A percentile compares a stretch with the other conserved stretches of the same genome.
Conservation (phyloP, 805 yeast species). For the Candida methanosorbosa region DNA sequence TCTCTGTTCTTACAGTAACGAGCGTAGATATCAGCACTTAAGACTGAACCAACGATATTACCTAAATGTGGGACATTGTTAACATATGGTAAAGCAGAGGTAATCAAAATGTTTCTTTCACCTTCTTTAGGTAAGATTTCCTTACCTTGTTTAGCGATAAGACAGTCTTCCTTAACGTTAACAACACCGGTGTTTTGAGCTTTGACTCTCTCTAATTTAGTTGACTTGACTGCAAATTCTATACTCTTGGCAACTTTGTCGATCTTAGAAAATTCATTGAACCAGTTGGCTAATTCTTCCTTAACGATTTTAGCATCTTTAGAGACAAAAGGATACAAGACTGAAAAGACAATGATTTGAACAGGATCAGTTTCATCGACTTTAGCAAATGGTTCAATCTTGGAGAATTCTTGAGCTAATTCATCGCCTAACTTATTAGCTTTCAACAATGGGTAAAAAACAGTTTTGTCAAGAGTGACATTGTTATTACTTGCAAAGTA, state of each 20-base stretch:
- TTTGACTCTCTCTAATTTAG: constrained; percentile 32
- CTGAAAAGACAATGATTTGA: constrained; percentile 51
- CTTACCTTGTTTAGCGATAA: constrained; percentile 19
- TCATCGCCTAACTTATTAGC: constrained; percentile 20
- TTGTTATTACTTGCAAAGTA: no score
- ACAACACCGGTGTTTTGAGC: constrained; percentile 33
- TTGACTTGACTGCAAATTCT: constrained; percentile 34
- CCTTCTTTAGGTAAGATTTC: constrained; percentile 54
- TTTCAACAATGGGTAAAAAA: constrained; percentile 32
- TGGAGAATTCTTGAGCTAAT: constrained; percentile 2
- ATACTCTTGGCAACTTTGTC: constrained; percentile 37
- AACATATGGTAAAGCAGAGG: constrained; percentile 96
- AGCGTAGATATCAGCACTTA: constrained; percentile 89
- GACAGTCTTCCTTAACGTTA: constrained; percentile 11
- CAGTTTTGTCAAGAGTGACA: constrained; percentile 29
- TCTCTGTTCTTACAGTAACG: constrained; percentile 86
- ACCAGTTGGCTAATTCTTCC: constrained; percentile 26
- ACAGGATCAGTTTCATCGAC: constrained; percentile 33
- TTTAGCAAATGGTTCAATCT: constrained; percentile 6
- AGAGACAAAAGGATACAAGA: constrained; percentile 37
- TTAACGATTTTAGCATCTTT: constrained; percentile 10
- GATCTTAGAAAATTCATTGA: constrained; percentile 27
- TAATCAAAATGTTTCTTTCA: constrained; percentile 77
- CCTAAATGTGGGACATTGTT: constrained; percentile 98
- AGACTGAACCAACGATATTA: constrained; percentile 90